phyloP scores from a whole-genome alignment of 768 basidiomycete genomes.

The Pleurotus tuber-regium region DNA sequence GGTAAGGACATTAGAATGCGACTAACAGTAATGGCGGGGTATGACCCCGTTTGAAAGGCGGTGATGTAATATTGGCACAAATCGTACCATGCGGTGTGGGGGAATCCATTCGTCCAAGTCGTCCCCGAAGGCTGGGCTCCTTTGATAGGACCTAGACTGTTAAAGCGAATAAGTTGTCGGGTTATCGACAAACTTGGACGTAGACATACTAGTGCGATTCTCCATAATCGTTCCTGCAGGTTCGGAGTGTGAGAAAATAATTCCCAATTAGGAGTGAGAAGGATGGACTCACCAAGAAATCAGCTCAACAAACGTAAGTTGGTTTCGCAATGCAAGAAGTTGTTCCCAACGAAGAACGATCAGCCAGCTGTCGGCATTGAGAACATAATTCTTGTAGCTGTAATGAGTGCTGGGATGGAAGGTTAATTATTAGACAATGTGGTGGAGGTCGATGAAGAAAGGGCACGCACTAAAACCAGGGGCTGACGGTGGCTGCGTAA shows the following conservation, averaged over 20 bases:
- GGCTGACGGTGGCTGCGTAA: conserved; percentile 45
- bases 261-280: not conserved
- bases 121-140: conserved; percentile 43
- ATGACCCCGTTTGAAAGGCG: conserved; percentile 66
- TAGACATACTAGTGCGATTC: conserved; percentile 64
- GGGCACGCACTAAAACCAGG: conserved; percentile 43
- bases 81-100: conserved; percentile 55
- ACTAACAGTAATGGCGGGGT: conserved; percentile 55
- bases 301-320: conserved; percentile 59
- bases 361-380: conserved; percentile 65
- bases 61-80: conserved; percentile 64
- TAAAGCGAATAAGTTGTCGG: not conserved
- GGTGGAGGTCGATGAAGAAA: too few species aligned
- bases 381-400: conserved; percentile 64
- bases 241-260: not conserved
- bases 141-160: conserved; percentile 57
- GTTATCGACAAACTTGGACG: not conserved
- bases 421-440: not conserved
- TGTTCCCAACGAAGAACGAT: conserved; percentile 71
- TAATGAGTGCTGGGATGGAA: conserved; percentile 49
- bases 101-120: conserved; percentile 40
- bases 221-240: conserved; percentile 66
- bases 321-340: conserved; percentile 54
- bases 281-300: conserved; percentile 52
- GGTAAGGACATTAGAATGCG: conserved; percentile 12